Evolutionary conservation across 2,329 filamentous ascomycete species (phyloP).

Genomic region (Talaromyces sp.): DNA sequence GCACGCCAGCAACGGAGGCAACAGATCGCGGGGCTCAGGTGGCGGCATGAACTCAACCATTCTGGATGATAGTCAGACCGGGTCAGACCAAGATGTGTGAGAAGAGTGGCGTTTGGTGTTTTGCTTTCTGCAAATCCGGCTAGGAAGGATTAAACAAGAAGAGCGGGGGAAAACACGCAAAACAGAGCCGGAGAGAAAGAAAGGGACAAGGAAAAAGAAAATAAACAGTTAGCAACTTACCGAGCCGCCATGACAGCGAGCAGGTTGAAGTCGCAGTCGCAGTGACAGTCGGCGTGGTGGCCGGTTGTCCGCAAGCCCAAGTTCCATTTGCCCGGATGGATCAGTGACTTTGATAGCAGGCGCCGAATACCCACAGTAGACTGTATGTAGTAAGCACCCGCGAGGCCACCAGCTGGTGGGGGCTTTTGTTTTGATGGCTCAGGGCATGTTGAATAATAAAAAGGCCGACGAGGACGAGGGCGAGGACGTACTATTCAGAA

Average conservation of each 20-base stretch:
- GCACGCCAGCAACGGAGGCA: slow-evolving; percentile 59
- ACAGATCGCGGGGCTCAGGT: slow-evolving; percentile 51
- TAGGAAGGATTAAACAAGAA: neutral
- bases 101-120: neutral
- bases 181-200: neutral
- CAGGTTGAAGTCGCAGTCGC: slow-evolving; percentile 1
- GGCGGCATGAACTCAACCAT: slow-evolving; percentile 51
- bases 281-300: slow-evolving; percentile 1
- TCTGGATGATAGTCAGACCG: slow-evolving; percentile 15
- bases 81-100: neutral
- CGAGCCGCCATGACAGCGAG: slow-evolving; percentile 6
- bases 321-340: slow-evolving; percentile 11
- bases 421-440: neutral
- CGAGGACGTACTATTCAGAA: neutral
- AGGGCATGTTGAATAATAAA: neutral
- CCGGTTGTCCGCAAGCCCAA: slow-evolving; percentile 4
- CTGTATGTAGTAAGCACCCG: neutral
- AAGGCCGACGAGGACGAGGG: neutral
- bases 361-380: no score
- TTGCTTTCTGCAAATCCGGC: neutral
- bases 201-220: neutral
- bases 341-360: neutral
- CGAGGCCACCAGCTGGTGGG: neutral
- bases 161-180: neutral
- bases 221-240: slow-evolving; percentile 1